Conservation (phyloP, 108 stramenopile species). For the Conticribra guillardii region DNA sequence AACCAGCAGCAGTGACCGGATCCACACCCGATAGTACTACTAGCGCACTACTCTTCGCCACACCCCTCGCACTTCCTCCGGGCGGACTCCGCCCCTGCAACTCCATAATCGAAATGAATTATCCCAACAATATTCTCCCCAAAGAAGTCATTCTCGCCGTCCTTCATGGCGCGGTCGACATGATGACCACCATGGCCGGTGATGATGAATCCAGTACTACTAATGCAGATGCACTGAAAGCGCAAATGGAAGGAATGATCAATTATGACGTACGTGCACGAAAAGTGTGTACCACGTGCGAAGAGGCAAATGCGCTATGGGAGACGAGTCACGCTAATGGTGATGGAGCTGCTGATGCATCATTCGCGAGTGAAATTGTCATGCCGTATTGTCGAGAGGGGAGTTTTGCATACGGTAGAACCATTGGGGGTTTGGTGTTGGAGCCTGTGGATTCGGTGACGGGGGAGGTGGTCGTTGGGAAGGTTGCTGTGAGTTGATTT, state of each 20-base stretch:
- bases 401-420: slow-evolving; percentile 14
- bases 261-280: neutral
- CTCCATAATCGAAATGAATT: neutral
- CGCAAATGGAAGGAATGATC: neutral
- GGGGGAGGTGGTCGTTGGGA: neutral
- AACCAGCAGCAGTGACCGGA: too few relatives aligned
- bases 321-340: neutral
- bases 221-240: neutral
- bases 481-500: neutral
- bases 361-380: neutral
- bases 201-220: neutral
- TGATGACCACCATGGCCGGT: neutral
- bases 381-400: slow-evolving; percentile 16
- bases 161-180: neutral
- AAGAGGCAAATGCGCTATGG: slow-evolving; percentile 14
- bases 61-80: neutral
- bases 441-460: slow-evolving; percentile 12
- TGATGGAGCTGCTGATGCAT: neutral
- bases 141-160: neutral
- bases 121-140: neutral
- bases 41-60: neutral
- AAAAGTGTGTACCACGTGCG: slow-evolving; percentile 13
- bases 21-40: neutral
- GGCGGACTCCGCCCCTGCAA: slow-evolving; percentile 7
- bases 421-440: slow-evolving; percentile 8